Evolutionary conservation across 495 filamentous ascomycete genomes (phyloP).

Genomic region (Podospora fimiseda): DNA sequence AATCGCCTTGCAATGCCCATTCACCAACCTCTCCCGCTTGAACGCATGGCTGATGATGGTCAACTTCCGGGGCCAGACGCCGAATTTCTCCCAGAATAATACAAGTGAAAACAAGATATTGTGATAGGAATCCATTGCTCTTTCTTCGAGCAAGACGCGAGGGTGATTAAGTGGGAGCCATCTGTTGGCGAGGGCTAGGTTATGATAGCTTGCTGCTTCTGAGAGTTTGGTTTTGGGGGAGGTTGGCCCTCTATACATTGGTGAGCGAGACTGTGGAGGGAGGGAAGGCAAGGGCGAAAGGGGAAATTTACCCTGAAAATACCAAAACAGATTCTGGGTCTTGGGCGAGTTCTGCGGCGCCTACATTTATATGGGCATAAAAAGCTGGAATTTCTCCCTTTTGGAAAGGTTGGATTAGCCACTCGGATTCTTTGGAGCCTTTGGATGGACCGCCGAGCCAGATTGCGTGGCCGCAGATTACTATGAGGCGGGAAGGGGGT

Average conservation of each 20-base stretch:
- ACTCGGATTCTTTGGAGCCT: constrained; percentile 57
- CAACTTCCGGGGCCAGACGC: constrained; percentile 45
- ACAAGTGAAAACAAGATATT: constrained; percentile 69
- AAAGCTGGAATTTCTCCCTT: constrained; percentile 66
- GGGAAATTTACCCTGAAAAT: constrained; percentile 61
- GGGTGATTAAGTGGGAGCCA: neutral
- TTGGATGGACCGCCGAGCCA: constrained; percentile 58
- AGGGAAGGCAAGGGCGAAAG: constrained; percentile 27
- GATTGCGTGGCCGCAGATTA: constrained; percentile 79
- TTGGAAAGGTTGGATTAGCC: constrained; percentile 70
- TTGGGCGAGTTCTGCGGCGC: constrained; percentile 43
- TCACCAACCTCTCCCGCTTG: constrained; percentile 60
- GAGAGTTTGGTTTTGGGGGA: neutral
- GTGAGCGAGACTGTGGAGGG: constrained; percentile 32
- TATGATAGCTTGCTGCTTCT: neutral
- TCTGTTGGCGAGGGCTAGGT: neutral
- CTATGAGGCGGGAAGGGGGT: constrained; percentile 48
- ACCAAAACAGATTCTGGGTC: constrained; percentile 45
- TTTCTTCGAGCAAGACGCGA: constrained; percentile 50
- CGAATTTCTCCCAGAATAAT: constrained; percentile 46
- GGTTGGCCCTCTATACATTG: neutral
- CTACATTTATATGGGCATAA: constrained; percentile 61
- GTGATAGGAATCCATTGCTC: constrained; percentile 72
- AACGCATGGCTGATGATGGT: constrained; percentile 72
- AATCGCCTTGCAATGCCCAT: constrained; percentile 63